phyloP scores from a whole-genome alignment of 345 rosid species.

The Eucalyptus lansdowneana region DNA sequence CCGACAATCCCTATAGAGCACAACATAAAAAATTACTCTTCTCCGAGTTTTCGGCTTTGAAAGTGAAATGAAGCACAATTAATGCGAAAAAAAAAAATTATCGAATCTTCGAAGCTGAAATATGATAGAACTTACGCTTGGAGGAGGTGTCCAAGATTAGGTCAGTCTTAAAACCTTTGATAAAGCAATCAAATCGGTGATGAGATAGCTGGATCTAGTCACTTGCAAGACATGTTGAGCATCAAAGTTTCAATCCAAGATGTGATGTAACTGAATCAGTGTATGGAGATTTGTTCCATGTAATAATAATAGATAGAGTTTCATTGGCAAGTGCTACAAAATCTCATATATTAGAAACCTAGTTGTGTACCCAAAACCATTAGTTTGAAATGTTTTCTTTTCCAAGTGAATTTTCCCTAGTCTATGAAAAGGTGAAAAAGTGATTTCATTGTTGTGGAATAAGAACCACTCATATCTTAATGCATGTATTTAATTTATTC shows the following conservation, averaged over 20 bases:
- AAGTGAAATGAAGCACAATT: neutral
- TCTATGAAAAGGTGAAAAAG: neutral
- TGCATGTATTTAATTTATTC: neutral
- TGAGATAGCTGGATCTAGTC: neutral
- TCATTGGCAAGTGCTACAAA: neutral
- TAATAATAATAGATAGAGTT: too few relatives aligned
- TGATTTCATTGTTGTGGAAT: neutral
- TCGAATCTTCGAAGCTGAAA: accelerated
- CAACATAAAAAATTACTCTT: neutral
- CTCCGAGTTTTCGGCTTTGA: neutral
- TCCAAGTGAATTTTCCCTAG: neutral
- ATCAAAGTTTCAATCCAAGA: neutral
- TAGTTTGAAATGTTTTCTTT: neutral
- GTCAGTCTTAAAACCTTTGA: neutral
- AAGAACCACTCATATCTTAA: neutral
- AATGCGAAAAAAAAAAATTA: too few relatives aligned
- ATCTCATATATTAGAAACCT: too few relatives aligned
- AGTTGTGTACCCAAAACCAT: neutral
- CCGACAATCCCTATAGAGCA: too few relatives aligned
- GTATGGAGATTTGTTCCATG: neutral
- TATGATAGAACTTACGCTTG: neutral
- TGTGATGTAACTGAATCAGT: neutral
- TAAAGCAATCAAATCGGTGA: neutral
- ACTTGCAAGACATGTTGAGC: neutral
- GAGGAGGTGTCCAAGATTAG: neutral